phyloP scores from a whole-genome alignment of 2,329 filamentous ascomycete species.

The Colletotrichum sansevieriae region DNA sequence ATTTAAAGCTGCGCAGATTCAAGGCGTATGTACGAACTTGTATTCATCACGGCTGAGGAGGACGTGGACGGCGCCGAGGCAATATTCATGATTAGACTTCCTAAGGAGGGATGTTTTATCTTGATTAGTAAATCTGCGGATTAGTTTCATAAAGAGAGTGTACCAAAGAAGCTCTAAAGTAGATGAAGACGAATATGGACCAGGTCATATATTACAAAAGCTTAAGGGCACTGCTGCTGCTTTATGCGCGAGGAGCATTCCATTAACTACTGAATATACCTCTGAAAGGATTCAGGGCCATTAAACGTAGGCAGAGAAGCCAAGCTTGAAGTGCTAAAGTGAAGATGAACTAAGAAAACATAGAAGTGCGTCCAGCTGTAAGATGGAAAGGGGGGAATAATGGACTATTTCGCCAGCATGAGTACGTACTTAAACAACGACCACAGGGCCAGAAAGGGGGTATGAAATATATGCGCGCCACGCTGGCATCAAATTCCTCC shows the following conservation, averaged over 20 bases:
- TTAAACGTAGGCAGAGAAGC: slow-evolving; percentile 47
- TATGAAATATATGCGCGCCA: slow-evolving; percentile 38
- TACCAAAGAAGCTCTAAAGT: no score
- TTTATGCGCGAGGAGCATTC: background rate
- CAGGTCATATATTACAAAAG: background rate
- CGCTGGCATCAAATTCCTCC: slow-evolving; percentile 26
- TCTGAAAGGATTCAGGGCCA: slow-evolving; percentile 18
- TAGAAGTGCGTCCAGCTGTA: slow-evolving; percentile 56
- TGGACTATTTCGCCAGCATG: slow-evolving; percentile 38
- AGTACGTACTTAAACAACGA: slow-evolving; percentile 40
- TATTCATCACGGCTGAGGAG: no score
- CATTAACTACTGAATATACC: slow-evolving; percentile 4
- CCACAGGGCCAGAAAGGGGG: slow-evolving; percentile 25
- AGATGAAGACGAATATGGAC: background rate
- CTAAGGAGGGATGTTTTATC: no score
- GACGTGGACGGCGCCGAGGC: no score
- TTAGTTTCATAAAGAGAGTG: no score
- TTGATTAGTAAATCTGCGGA: no score
- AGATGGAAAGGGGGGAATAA: slow-evolving; percentile 48
- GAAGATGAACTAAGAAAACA: slow-evolving; percentile 52
- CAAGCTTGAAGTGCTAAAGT: slow-evolving; percentile 46
- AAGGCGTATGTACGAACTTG: no score
- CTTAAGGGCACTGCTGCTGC: no score
- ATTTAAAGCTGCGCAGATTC: no score
- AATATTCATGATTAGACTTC: no score